Evolutionary conservation across 495 filamentous ascomycete species (phyloP).

Genomic region (Penicillium dipodomyicola): DNA sequence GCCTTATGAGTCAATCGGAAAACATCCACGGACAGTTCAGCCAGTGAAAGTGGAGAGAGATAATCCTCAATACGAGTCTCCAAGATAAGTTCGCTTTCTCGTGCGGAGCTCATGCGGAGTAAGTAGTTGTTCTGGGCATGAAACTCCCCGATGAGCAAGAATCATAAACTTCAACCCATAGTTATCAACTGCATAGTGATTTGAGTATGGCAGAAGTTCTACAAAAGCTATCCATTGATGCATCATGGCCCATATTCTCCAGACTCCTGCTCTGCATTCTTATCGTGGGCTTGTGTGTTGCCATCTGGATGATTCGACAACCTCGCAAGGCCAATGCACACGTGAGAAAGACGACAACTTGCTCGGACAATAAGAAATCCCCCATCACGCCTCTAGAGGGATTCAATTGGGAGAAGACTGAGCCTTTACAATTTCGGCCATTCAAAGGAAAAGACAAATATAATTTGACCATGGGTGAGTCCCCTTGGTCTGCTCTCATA

Average conservation of each 20-base stretch:
- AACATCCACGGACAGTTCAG: slow-evolving; percentile 11
- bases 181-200: background rate
- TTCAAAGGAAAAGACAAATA: slow-evolving; percentile 63
- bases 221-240: background rate
- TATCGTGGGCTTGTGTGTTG: background rate
- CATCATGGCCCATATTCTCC: background rate
- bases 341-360: background rate
- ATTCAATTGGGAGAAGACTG: slow-evolving; percentile 60
- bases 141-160: background rate
- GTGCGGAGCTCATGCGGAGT: slow-evolving; percentile 14
- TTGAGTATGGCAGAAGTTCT: background rate
- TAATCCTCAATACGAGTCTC: background rate
- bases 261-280: background rate
- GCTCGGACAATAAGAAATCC: slow-evolving; percentile 12
- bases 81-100: background rate
- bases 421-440: slow-evolving; percentile 60
- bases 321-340: background rate
- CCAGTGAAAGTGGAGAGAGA: slow-evolving; percentile 11
- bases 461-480: slow-evolving; percentile 68
- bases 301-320: slow-evolving; percentile 2
- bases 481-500: background rate
- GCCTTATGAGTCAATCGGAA: slow-evolving; percentile 3
- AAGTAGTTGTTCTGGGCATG: background rate
- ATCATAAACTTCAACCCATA: background rate
- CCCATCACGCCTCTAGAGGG: slow-evolving; percentile 52